phyloP scores from a whole-genome alignment of 2,329 filamentous ascomycete genomes.

The Orbilia ellipsospora region DNA sequence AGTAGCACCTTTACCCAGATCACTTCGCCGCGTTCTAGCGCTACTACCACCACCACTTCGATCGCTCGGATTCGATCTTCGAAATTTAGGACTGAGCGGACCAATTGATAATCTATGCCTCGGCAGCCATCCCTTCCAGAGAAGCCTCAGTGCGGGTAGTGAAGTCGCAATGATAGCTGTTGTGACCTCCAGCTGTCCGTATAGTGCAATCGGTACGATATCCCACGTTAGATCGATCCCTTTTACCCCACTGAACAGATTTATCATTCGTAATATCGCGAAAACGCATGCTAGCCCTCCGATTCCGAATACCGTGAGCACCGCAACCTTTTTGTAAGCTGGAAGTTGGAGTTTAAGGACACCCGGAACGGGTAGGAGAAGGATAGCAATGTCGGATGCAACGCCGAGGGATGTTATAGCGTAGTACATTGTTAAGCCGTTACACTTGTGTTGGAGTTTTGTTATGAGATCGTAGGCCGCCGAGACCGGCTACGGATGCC shows the following conservation, averaged over 20 bases:
- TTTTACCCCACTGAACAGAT: slow-evolving; percentile 33
- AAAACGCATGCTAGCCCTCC: slow-evolving; percentile 36
- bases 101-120: not conserved
- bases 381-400: slow-evolving; percentile 34
- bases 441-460: slow-evolving; percentile 30
- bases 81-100: slow-evolving; percentile 4
- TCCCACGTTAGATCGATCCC: slow-evolving; percentile 44
- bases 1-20: slow-evolving; percentile 14
- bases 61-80: slow-evolving; percentile 16
- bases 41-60: slow-evolving; percentile 13
- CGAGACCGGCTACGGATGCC: slow-evolving; percentile 14
- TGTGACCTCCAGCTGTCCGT: slow-evolving; percentile 42
- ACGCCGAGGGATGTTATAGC: slow-evolving; percentile 38
- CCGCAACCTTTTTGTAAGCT: slow-evolving; percentile 29
- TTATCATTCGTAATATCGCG: slow-evolving; percentile 34
- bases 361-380: slow-evolving; percentile 26
- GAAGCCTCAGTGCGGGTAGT: slow-evolving; percentile 31
- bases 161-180: slow-evolving; percentile 38
- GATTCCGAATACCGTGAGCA: slow-evolving; percentile 30
- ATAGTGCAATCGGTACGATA: slow-evolving; percentile 36
- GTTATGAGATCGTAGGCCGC: slow-evolving; percentile 37
- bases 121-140: slow-evolving; percentile 37
- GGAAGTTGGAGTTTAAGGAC: slow-evolving; percentile 37
- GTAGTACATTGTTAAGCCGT: slow-evolving; percentile 31
- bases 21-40: slow-evolving; percentile 13